Evolutionary conservation across 2,329 filamentous ascomycete genomes (phyloP), one percentile per base, ranked within the genome.

Genomic region (Cercospora beticola): DNA sequence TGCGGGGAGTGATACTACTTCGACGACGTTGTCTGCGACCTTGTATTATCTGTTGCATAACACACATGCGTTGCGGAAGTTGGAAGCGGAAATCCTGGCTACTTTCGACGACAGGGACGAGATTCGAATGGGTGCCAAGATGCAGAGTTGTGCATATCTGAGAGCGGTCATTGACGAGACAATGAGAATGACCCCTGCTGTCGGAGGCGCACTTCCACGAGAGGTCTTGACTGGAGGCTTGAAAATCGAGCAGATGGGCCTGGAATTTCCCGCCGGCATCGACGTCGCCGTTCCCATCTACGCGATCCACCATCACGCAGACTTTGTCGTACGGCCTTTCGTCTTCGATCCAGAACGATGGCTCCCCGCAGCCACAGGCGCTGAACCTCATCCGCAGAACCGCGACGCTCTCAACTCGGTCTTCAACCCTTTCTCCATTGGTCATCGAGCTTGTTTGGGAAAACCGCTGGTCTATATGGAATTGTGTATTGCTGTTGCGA

Each of bases 371-470:
- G 21, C 54, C 21, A 49, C 64, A 23, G 66, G 65, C 10, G 31
- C 40, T 1, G 64, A 63, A 12, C 68, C 63, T 0, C 68, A 74
- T 52, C 46, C 67, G 0, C 71, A 73, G 31, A 64, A 72, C 36
- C 58, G 52, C 21, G 67, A 72, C 1, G 69, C 71, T 16, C 67
- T 74, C 4, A 86, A 90, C 62, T 85, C 83, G 36, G 91, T 91
- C 0, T 94, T 92, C 79, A 92, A 89, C 70, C 90, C 92, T 1
- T 93, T 93, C 74, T 89, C 86, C 57, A 82, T 92, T 70, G 90
- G 90, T 0, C 88, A 89, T 0, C 82, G 90, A 10, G 89, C 89
- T 2, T 93, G 90, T 75, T 91, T 92, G 65, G 90, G 90, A 0
- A 92, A 92, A 58, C 74, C 72, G 10, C 36, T 77, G 49, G 75